phyloP scores from a whole-genome alignment of 2,329 filamentous ascomycete species.

The Epichloe uncinata region DNA sequence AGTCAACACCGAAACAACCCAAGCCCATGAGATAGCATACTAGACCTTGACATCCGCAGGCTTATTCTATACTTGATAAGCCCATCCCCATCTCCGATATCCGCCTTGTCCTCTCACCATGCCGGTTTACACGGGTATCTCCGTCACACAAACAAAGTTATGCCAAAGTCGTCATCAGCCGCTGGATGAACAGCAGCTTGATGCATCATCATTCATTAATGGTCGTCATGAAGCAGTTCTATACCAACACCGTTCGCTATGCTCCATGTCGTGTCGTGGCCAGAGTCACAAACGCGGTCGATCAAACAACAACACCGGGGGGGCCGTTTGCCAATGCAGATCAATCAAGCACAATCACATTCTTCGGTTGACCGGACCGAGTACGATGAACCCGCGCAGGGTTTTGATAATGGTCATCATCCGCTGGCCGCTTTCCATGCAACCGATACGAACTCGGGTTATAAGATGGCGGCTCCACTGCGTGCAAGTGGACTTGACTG shows the following conservation, averaged over 20 bases:
- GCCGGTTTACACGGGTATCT: conserved; percentile 2
- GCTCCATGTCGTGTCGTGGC: not conserved
- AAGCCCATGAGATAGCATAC: not conserved
- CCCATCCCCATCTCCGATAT: not conserved
- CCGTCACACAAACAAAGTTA: not conserved
- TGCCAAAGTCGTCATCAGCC: not conserved
- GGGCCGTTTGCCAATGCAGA: not conserved
- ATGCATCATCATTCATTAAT: not conserved
- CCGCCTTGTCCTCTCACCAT: not conserved
- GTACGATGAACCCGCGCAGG: not conserved
- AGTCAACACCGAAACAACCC: not conserved
- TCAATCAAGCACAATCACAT: conserved; percentile 21
- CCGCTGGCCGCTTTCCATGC: conserved; percentile 3
- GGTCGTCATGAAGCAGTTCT: conserved; percentile 1
- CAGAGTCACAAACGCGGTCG: not conserved
- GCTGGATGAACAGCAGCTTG: not conserved
- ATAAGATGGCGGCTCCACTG: not conserved
- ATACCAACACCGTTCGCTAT: conserved; percentile 7
- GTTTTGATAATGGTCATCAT: conserved; percentile 3
- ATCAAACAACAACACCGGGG: not conserved
- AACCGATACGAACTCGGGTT: not conserved
- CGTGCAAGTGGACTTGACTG: not conserved
- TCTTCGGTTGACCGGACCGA: conserved; percentile 12
- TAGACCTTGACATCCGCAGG: not conserved
- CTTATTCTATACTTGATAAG: not conserved